Conservation (phyloP, 1,139 yeast species). For the Protomyces macrosporus region DNA sequence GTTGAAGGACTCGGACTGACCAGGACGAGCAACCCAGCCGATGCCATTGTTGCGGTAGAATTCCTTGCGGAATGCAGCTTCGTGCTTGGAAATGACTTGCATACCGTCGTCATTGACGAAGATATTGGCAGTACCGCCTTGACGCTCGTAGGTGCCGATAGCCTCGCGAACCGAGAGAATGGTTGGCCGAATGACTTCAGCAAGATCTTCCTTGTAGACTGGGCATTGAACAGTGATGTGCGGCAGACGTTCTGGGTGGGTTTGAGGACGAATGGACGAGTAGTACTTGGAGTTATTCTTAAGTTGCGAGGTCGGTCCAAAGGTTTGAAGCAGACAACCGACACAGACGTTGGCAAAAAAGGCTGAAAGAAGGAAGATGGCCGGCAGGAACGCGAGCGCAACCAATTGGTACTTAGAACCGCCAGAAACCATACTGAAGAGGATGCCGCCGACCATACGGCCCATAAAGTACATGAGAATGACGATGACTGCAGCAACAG, state of each 20-base stretch:
- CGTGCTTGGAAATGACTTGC: conserved; percentile 16
- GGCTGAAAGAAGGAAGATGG: conserved; percentile 2
- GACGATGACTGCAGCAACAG: conserved; percentile 1
- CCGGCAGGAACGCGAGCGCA: conserved; percentile 14
- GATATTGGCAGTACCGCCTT: conserved; percentile 26
- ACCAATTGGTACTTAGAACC: not conserved
- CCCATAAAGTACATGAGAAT: not conserved
- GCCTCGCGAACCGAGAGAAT: conserved; percentile 17
- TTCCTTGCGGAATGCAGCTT: conserved; percentile 8
- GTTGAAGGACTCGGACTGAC: conserved; percentile 26
- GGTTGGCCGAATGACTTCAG: conserved; percentile 25
- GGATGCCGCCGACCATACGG: not conserved
- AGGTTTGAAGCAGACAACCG: conserved; percentile 11
- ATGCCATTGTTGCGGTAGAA: conserved; percentile 28
- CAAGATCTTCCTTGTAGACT: conserved; percentile 25
- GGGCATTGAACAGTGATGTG: conserved; percentile 28
- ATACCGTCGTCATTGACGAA: conserved; percentile 28
- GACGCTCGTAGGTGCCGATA: conserved; percentile 25
- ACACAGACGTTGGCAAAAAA: conserved; percentile 22
- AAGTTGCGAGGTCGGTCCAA: conserved; percentile 25
- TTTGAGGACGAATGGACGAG: conserved; percentile 16
- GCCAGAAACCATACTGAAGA: conserved; percentile 4
- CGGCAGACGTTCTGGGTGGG: conserved; percentile 18
- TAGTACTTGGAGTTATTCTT: conserved; percentile 19
- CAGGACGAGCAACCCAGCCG: conserved; percentile 30